Base-by-base conservation (phyloP, 441 rosid genomes). In the Gossypium armourianum region DNA sequence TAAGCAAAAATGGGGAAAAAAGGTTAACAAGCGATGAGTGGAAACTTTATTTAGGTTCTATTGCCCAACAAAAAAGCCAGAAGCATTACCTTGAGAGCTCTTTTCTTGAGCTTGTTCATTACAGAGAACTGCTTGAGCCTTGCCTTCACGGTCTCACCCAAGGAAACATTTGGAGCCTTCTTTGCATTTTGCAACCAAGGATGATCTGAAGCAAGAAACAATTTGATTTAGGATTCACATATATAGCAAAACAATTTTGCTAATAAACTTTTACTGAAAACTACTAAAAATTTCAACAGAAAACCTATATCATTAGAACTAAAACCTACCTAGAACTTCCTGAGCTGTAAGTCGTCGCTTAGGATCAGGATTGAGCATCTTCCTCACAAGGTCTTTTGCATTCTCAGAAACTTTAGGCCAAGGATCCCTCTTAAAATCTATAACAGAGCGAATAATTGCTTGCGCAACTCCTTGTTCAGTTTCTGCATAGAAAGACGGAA, bases 381-480 rank as follows among this genome's bases (percentile, higher is more conserved):
- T 86, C 81, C 77, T 82, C 64, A 86, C 85, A 54, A 86, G 88
- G 64, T 86, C 89, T 77, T 86, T 88, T 2, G 91, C 91, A 71
- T 75, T 85, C 1, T 83, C 80, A 28, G 91, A 86, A 71, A 88
- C 84, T 78, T 85, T 86, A 28, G 93, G 93, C 93, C 93, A 88
- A 58, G 93, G 93, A 47, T 88, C 93, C 78, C 91, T 85, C 79
- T 80, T 88, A 72, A 88, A 88, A 79, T 88, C 87, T 23, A 88
- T 57, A 47, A 20, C 68, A 59, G 89, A 86, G 75, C 87, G 77
- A 74, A 88, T 83, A 62, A 86, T 86, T 47, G 91, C 89, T 79
- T 82, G 89, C 50, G 91, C 91, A 28, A 88, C 88, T 70, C 93
- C 93, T 80, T 88, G 93, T 76, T 88, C 93, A 56, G 89, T 86